phyloP scores from a whole-genome alignment of 2,329 filamentous ascomycete genomes.

The Botryotinia globosa region DNA sequence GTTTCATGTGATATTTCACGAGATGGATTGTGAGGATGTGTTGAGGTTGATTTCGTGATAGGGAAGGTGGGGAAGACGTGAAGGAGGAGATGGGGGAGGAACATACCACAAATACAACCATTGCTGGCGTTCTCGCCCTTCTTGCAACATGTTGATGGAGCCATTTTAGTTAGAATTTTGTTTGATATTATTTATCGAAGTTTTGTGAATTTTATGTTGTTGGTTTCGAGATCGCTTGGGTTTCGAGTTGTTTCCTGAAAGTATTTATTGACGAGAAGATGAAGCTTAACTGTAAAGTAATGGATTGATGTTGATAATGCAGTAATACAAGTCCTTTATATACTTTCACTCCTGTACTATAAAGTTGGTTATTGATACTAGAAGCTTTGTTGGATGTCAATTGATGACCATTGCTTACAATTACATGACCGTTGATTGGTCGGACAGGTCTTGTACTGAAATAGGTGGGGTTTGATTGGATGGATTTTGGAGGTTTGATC shows the following conservation, averaged over 20 bases:
- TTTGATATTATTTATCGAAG: neutral
- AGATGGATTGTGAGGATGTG: neutral
- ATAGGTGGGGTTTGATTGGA: neutral
- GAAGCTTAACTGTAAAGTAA: neutral
- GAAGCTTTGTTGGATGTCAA: too few species aligned
- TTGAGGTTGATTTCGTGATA: neutral
- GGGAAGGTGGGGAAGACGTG: neutral
- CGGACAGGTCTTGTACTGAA: neutral
- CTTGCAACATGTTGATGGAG: constrained; percentile 38
- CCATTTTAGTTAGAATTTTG: constrained; percentile 27
- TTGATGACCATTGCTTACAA: constrained; percentile 6
- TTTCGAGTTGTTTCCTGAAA: neutral
- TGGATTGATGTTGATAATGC: neutral
- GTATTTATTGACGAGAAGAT: neutral
- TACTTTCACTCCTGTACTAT: neutral
- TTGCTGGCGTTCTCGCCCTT: constrained; percentile 25
- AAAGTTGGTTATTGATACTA: neutral
- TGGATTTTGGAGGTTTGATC: neutral
- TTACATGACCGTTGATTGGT: neutral
- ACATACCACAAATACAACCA: constrained; percentile 36
- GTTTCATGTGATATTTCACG: too few species aligned
- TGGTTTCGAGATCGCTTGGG: neutral
- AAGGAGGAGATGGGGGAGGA: neutral
- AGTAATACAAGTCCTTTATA: neutral
- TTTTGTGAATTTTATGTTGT: neutral